Base-by-base conservation (phyloP, 495 filamentous ascomycete species). In the Talaromyces wortmannii region DNA sequence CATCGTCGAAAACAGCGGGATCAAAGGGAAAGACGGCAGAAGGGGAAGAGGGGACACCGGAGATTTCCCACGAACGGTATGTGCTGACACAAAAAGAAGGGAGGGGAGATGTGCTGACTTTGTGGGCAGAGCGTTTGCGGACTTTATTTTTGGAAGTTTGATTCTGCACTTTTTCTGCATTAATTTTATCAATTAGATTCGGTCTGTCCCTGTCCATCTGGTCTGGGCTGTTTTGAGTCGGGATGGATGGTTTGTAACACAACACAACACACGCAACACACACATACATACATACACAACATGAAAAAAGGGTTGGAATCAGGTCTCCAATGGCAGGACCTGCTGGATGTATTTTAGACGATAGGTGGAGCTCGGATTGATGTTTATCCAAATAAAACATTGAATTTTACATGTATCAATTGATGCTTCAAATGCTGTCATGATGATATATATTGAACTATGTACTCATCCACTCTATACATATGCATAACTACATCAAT, bases 101-200 rank as follows among this genome's bases (percentile, higher is more conserved):
- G 44, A 10, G 45, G 16, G 16, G 16, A 31, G 36, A 53, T 47
- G 29, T 48, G 43, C 15, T 23, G 40, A 17, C 49, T 23, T 45
- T 52, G 3, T 30, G 48, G 15, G 51, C 60, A 94, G 92, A 67
- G 95, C 94, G 13, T 98, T 98, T 70, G 94, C 94, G 61, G 94
- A 98, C 78, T 98, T 86, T 63, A 84, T 97, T 58, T 90, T 97
- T 55, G 92, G 91, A 64, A 96, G 91, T 67, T 64, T 98, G 68
- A 88, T 98, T 63, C 73, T 98, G 70, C 94, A 98, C 77, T 95
- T 97, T 77, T 97, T 98, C 80, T 98, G 94, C 73, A 87, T 97
- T 61, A 97, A 98, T 77, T 98, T 98, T 69, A 97, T 98, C 76
- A 98, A 98, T 80, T 97, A 23, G 23, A 23, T 23, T 23, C 23